Evolutionary conservation across 2,329 filamentous ascomycete genomes (phyloP), one percentile per base, ranked within the genome.

Genomic region (Aspergillus sp.): DNA sequence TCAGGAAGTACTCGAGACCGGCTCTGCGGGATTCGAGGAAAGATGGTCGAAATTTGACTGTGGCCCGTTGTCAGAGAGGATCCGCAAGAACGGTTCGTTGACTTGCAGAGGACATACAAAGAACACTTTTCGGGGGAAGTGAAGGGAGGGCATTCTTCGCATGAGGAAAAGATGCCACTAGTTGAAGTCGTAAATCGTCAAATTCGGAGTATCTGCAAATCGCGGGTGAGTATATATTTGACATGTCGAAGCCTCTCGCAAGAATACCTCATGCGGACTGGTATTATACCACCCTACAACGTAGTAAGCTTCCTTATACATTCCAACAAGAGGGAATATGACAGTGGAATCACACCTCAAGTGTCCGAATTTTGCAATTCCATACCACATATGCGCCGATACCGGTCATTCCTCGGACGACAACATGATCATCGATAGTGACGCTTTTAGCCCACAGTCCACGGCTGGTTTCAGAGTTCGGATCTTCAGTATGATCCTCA

Each of bases 331-430:
- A 32, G 45, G 20, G 30, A 11, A 8, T 11, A 47, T 17, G 11
- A 41, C 24, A 48, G 20, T 17, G 36, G 42, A 9, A 18, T 82
- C 86, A 72, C 71, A 93, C 91, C 74, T 86, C 89, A 50, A 98
- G 78, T 3, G 92, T 97, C 72, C 95, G 87, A 44, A 99, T 90
- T 48, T 83, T 86, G 68, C 95, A 92, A 70, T 91, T 95, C 90
- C 91, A 99, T 7, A 96, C 92, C 1, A 97, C 91, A 77, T 98
- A 99, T 2, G 93, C 90, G n/a, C 93, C 93, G 48, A 87, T 77
- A 5, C 83, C 83, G 4, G 81, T 78, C 51, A 78, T 81, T 8
- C 84, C 85, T 59, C 81, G 80, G 30, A 89, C 81, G 62, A 88
- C 78, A 34, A 83, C 80, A 74, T 86, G 82, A 67, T 87, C 84